Percentiles rank a stretch among this genome's conserved stretches.
Conservation (phyloP, 139 green algal species). For the Haematococcus lacustris region DNA sequence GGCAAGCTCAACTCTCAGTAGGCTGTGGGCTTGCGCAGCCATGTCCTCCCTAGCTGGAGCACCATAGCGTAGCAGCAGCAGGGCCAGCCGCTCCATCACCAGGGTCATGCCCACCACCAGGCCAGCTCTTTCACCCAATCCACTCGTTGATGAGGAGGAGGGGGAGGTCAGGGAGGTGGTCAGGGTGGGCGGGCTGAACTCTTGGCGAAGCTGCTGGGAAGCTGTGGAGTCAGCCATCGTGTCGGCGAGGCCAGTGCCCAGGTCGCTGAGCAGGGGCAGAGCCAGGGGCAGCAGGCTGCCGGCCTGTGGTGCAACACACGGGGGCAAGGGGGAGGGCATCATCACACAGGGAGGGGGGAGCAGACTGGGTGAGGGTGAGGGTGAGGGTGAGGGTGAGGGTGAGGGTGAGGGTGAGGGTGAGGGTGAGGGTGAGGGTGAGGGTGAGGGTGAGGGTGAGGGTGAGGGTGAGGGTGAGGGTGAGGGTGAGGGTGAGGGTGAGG, state of each 20-base stretch:
- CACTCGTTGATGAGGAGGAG: no score
- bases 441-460: no score
- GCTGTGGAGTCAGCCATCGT: background rate
- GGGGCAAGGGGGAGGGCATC: background rate
- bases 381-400: no score
- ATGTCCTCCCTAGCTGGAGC: conserved; percentile 17
- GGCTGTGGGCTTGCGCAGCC: conserved; percentile 6
- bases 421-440: no score
- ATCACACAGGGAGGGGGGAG: no score
- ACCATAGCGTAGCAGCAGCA: conserved; percentile 18
- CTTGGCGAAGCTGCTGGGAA: background rate
- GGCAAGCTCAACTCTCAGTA: background rate
- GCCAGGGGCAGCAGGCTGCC: background rate
- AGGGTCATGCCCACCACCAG: background rate
- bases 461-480: no score
- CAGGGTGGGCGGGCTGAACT: no score
- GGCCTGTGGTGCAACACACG: background rate
- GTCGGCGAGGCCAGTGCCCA: conserved; percentile 20
- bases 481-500: no score
- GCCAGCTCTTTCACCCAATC: no score
- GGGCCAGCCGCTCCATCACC: conserved; percentile 18
- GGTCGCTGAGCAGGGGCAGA: conserved; percentile 18
- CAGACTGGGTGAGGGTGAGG: no score
- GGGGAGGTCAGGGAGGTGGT: no score
- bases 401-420: no score